These are phyloP conservation scores for Microthlaspi erraticum DNA, from an alignment of 345 rosid species.

Conservation along the genomic window DNA sequence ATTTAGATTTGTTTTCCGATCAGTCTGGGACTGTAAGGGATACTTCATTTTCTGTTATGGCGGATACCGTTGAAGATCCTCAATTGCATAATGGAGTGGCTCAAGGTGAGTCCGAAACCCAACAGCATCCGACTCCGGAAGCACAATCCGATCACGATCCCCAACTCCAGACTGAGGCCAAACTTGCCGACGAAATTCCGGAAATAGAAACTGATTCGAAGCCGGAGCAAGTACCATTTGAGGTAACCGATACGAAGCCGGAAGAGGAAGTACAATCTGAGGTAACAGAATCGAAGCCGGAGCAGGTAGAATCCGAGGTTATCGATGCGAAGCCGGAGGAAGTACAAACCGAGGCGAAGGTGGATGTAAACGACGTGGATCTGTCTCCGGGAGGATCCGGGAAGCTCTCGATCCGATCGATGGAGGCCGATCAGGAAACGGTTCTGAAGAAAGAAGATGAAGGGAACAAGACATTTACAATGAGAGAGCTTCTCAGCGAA, in stretches of 20 bases:
- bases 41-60: constrained; percentile 41
- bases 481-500: constrained; percentile 83
- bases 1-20: constrained; percentile 15
- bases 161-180: constrained; percentile 22
- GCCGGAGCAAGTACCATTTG: constrained; percentile 9
- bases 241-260: neutral
- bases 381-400: constrained; percentile 45
- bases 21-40: constrained; percentile 17
- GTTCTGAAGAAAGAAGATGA: constrained; percentile 58
- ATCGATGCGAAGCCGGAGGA: constrained; percentile 6
- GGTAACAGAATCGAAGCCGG: constrained; percentile 2
- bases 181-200: constrained; percentile 24
- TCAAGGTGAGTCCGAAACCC: constrained; percentile 15
- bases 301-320: constrained; percentile 8
- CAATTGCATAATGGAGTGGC: constrained; percentile 52
- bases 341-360: constrained; percentile 44
- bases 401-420: constrained; percentile 47
- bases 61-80: constrained; percentile 51
- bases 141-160: constrained; percentile 35
- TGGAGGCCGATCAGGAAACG: constrained; percentile 30
- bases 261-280: constrained; percentile 23
- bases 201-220: constrained; percentile 27
- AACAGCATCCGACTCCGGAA: constrained; percentile 37
- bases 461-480: constrained; percentile 79
- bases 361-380: constrained; percentile 50